Base-by-base conservation (phyloP, 352 stramenopile genomes). In the Phytophthora multivora region DNA sequence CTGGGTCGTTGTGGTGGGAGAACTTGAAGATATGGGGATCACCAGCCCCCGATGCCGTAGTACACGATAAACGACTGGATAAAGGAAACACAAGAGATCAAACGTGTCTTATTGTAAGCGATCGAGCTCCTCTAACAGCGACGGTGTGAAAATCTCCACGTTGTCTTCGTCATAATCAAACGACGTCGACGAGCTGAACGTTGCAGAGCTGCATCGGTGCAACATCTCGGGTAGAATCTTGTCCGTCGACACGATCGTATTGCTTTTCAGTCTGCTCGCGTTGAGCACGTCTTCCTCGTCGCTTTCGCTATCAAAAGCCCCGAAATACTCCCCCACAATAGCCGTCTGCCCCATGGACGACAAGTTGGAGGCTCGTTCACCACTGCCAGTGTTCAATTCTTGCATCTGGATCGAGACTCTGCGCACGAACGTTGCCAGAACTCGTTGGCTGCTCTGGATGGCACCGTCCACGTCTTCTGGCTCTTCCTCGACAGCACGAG, bases 101-200 rank as follows among this genome's bases (percentile, higher is more conserved):
- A 39, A 16, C 4, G 33, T 40, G n/a, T 10, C n/a, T 40, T 40
- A 40, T 40, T 40, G 35, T n/a, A 40, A 18, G 0, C n/a, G 35
- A 19, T 40, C 35, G n/a, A 78, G 62, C 23, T 64, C 55, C 39
- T 58, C 36, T 38, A 69, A n/a, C 0, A 76, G 31, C 9, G 63
- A 57, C 3, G 48, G 46, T 10, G 13, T n/a, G 23, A 26, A 21
- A 25, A n/a, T 23, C 5, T 57, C 50, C 33, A 67, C 35, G 13
- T 51, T 41, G 2, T 49, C 45, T 3, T 50, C 28, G 9, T 31
- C 54, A 6, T 19, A 18, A 46, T 38, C 50, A 35, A 42, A 64
- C 7, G 58, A 66, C 15, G 47, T 46, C 8, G 40, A 28, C 5
- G 51, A 35, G 3, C 50, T 54, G 15, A 60, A 57, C 30, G 57